phyloP scores from a whole-genome alignment of 345 rosid genomes.

The Murraya koenigii region DNA sequence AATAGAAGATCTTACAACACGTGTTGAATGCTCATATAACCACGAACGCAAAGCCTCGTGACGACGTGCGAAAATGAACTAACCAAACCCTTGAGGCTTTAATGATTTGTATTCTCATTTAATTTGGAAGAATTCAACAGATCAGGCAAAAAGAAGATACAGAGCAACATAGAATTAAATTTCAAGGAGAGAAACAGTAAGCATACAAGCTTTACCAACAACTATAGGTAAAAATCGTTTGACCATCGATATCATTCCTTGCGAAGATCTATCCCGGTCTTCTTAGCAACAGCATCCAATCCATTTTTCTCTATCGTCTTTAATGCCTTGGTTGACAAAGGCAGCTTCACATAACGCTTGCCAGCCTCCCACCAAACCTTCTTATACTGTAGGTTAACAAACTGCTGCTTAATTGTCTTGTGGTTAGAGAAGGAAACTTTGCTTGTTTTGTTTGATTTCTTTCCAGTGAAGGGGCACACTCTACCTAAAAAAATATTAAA shows the following conservation, averaged over 20 bases:
- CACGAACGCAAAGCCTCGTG: neutral
- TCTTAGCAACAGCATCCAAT: slow-evolving; percentile 93
- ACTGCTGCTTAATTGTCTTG: slow-evolving; percentile 89
- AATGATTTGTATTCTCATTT: slow-evolving; percentile 4
- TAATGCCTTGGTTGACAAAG: slow-evolving; percentile 82
- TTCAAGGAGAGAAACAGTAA: neutral
- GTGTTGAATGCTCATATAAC: neutral
- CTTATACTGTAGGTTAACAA: slow-evolving; percentile 91
- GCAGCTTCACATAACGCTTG: slow-evolving; percentile 73
- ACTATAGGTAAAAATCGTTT: neutral
- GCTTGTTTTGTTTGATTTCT: slow-evolving; percentile 89
- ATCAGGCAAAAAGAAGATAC: neutral
- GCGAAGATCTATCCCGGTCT: slow-evolving; percentile 87
- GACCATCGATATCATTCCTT: slow-evolving; percentile 36
- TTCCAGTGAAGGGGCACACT: slow-evolving; percentile 89
- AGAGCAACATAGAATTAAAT: neutral
- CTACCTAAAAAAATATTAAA: slow-evolving; percentile 54
- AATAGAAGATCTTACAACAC: neutral
- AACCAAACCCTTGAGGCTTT: neutral
- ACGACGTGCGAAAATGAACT: neutral
- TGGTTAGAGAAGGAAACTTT: slow-evolving; percentile 93
- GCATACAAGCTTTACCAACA: slow-evolving; percentile 1
- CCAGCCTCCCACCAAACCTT: slow-evolving; percentile 98
- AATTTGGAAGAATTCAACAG: neutral
- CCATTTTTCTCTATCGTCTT: slow-evolving; percentile 97